These are phyloP conservation scores for Geotrichum klebahnii DNA, from an alignment of 1,139 yeast genomes.

Conservation along the genomic window DNA sequence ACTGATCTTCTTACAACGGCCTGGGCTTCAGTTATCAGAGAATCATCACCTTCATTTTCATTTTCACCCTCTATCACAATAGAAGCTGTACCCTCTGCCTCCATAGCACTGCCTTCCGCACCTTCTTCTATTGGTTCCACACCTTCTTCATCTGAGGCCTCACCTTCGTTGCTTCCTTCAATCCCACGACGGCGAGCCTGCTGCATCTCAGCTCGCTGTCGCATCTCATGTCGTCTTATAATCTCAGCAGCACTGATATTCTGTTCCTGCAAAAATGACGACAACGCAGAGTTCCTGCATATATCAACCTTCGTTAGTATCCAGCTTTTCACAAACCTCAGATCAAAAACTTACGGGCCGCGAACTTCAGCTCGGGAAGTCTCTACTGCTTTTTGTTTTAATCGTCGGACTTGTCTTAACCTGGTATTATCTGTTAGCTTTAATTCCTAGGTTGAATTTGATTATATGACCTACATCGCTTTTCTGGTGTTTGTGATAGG, in stretches of 20 bases:
- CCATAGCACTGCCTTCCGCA: constrained; percentile 13
- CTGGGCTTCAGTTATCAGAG: constrained; percentile 7
- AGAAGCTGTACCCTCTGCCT: constrained; percentile 4
- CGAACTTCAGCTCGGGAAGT: constrained; percentile 23
- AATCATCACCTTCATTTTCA: constrained; percentile 20
- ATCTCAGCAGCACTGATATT: constrained; percentile 63
- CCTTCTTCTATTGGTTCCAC: constrained; percentile 24
- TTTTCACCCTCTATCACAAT: constrained; percentile 12
- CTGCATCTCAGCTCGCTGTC: constrained; percentile 32
- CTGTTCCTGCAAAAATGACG: constrained; percentile 52
- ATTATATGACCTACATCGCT: too few relatives aligned
- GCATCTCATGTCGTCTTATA: constrained; percentile 52
- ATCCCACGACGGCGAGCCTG: neutral
- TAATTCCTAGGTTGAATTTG: neutral
- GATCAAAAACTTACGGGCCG: constrained; percentile 31
- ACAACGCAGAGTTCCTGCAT: constrained; percentile 43
- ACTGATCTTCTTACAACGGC: constrained; percentile 18
- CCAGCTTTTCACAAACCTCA: neutral
- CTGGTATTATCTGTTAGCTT: constrained; percentile 2
- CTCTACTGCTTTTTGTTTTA: constrained; percentile 11
- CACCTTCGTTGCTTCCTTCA: constrained; percentile 27
- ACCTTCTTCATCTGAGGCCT: constrained; percentile 18
- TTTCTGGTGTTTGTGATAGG: too few relatives aligned
- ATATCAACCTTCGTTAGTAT: neutral
- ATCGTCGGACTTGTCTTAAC: constrained; percentile 16